Evolutionary conservation across 352 stramenopile species (phyloP).

Genomic region (Globisporangium cystogenes): DNA sequence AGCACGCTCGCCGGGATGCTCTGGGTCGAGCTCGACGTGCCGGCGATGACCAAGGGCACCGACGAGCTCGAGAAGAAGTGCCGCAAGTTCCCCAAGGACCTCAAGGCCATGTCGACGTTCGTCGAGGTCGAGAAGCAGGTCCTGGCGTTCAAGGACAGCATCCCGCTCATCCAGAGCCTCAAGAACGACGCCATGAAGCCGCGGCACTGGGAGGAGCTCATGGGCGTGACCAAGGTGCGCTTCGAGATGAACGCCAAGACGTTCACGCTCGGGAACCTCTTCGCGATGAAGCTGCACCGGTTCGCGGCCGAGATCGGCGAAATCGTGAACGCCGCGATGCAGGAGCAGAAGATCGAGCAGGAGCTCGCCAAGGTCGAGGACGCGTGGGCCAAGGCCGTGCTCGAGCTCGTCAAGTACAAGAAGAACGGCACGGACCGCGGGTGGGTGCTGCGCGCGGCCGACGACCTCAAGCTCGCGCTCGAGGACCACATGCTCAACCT

Average conservation of each 20-base stretch:
- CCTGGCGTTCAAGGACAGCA: slow-evolving; percentile 91
- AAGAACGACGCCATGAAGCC: slow-evolving; percentile 94
- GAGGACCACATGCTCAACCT: slow-evolving; percentile 89
- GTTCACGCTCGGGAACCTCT: slow-evolving; percentile 90
- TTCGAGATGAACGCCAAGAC: slow-evolving; percentile 94
- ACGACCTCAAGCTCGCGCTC: slow-evolving; percentile 78
- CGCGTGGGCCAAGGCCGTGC: slow-evolving; percentile 80
- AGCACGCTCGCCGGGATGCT: slow-evolving; percentile 84
- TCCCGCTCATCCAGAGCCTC: slow-evolving; percentile 91
- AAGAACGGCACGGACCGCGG: slow-evolving; percentile 87
- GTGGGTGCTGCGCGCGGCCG: slow-evolving; percentile 76
- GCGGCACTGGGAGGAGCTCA: slow-evolving; percentile 89
- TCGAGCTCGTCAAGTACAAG: slow-evolving; percentile 92
- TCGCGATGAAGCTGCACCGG: slow-evolving; percentile 90
- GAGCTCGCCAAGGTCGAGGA: slow-evolving; percentile 91
- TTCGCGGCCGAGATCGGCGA: slow-evolving; percentile 90
- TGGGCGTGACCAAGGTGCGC: slow-evolving; percentile 84
- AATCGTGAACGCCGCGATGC: slow-evolving; percentile 91
- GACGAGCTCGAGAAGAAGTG: slow-evolving; percentile 92
- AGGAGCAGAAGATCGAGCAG: slow-evolving; percentile 94
- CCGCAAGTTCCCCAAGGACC: slow-evolving; percentile 88
- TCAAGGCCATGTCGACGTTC: slow-evolving; percentile 90
- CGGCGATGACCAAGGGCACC: slow-evolving; percentile 88
- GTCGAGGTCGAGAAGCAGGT: slow-evolving; percentile 90
- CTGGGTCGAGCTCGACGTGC: slow-evolving; percentile 92